Evolutionary conservation across 2,329 filamentous ascomycete species (phyloP).

Genomic region (Epichloe typhina): DNA sequence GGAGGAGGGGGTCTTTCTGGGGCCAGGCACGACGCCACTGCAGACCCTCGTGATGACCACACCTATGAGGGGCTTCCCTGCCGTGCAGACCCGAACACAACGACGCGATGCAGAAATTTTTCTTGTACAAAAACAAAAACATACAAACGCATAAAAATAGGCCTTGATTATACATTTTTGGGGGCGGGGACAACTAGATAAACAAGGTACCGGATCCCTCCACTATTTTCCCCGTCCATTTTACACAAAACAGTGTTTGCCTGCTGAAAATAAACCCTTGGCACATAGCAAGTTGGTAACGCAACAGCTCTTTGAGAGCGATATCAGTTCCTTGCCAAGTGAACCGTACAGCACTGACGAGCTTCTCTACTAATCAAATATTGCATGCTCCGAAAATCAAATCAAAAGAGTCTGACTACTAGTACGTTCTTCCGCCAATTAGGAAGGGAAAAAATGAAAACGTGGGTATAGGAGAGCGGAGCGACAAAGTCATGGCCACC

Average conservation of each 20-base stretch:
- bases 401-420: background rate
- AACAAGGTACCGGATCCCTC: background rate
- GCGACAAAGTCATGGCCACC: background rate
- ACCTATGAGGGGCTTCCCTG: background rate
- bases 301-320: background rate
- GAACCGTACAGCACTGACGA: background rate
- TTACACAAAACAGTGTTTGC: background rate
- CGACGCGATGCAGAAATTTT: too few relatives aligned
- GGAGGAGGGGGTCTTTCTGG: background rate
- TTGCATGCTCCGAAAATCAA: background rate
- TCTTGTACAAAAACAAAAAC: background rate
- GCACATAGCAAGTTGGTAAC: background rate
- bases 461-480: background rate
- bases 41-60: constrained; percentile 5
- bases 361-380: background rate
- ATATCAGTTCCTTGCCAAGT: background rate
- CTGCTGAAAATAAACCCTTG: background rate
- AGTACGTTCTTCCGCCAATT: background rate
- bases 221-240: background rate
- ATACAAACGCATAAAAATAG: background rate
- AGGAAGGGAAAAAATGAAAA: background rate
- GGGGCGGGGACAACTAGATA: background rate
- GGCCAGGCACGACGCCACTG: constrained; percentile 5
- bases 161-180: background rate
- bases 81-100: background rate